phyloP scores from a whole-genome alignment of 1,284 basidiomycete genomes.

The Pterulicium gracile region DNA sequence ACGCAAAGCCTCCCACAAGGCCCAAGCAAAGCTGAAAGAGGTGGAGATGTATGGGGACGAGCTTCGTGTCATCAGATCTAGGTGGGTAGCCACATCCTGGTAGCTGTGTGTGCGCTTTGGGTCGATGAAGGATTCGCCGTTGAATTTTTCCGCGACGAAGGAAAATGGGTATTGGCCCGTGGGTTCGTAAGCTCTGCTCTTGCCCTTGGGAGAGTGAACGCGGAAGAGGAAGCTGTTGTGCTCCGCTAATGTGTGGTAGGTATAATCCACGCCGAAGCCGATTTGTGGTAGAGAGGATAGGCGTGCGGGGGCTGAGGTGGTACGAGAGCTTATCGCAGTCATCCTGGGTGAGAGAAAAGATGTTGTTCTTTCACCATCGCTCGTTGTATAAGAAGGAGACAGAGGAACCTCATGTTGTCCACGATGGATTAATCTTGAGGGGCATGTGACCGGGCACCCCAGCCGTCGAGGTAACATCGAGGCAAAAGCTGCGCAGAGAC shows the following conservation, averaged over 20 bases:
- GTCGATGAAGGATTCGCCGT: conserved; percentile 20
- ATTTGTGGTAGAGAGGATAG: conserved; percentile 46
- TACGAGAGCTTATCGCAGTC: conserved; percentile 5
- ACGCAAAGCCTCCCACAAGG: conserved; percentile 69
- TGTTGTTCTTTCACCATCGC: not conserved
- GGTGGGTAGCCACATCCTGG: conserved; percentile 50
- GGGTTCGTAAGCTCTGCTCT: conserved; percentile 37
- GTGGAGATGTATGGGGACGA: conserved; percentile 60
- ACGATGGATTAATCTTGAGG: not conserved
- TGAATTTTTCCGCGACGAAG: conserved; percentile 55
- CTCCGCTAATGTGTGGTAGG: conserved; percentile 48
- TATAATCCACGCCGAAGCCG: conserved; percentile 52
- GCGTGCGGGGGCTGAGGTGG: conserved; percentile 9
- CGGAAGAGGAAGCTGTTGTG: conserved; percentile 67
- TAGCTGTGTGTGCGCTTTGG: conserved; percentile 20
- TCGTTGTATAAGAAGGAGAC: conserved; percentile 1
- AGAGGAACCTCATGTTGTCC: not conserved
- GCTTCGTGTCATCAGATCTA: conserved; percentile 65
- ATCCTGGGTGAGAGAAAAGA: conserved; percentile 2
- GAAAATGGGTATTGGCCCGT: conserved; percentile 45
- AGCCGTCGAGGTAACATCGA: not conserved
- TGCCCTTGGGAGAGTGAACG: conserved; percentile 51
- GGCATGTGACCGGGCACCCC: not conserved
- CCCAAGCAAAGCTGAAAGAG: conserved; percentile 71
- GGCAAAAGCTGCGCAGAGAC: not conserved